Evolutionary conservation across 1,139 yeast genomes (phyloP).

Genomic region (Geotrichum fermentans): DNA sequence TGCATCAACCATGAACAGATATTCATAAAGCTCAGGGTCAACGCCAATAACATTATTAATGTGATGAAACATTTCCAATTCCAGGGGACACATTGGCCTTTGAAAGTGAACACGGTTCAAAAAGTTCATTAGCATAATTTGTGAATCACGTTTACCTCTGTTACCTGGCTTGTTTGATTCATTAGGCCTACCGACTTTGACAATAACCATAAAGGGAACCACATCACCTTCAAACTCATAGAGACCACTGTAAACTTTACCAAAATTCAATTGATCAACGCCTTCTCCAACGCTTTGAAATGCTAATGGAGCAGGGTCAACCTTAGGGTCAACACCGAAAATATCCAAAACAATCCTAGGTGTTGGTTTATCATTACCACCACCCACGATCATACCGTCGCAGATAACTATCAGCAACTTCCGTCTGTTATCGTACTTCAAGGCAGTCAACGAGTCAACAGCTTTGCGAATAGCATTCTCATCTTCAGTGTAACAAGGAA

Average conservation of each 20-base stretch:
- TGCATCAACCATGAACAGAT: slow-evolving; percentile 41
- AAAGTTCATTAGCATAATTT: slow-evolving; percentile 40
- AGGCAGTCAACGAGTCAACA: slow-evolving; percentile 39
- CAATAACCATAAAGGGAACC: slow-evolving; percentile 40
- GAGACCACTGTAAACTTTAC: slow-evolving; percentile 41
- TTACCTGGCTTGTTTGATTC: slow-evolving; percentile 40
- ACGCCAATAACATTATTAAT: slow-evolving; percentile 42
- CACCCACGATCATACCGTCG: slow-evolving; percentile 42
- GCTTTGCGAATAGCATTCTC: slow-evolving; percentile 42
- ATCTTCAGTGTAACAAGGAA: slow-evolving; percentile 42
- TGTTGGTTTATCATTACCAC: slow-evolving; percentile 42
- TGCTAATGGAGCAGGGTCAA: slow-evolving; percentile 38
- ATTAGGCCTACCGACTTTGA: slow-evolving; percentile 39
- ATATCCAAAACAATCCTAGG: slow-evolving; percentile 41
- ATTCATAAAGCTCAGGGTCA: slow-evolving; percentile 43
- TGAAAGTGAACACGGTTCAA: slow-evolving; percentile 40
- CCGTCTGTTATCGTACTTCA: slow-evolving; percentile 40
- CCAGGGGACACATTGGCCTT: slow-evolving; percentile 41
- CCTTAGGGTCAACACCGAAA: slow-evolving; percentile 39
- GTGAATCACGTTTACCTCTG: slow-evolving; percentile 44
- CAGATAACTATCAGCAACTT: slow-evolving; percentile 40
- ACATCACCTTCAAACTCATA: slow-evolving; percentile 41
- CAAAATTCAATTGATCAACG: slow-evolving; percentile 38
- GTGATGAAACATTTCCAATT: slow-evolving; percentile 41
- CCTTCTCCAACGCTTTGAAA: slow-evolving; percentile 42